These are phyloP conservation scores for Vitis hybrid DNA, from an alignment of 177 flowering plant species.

Conservation along the genomic window DNA sequence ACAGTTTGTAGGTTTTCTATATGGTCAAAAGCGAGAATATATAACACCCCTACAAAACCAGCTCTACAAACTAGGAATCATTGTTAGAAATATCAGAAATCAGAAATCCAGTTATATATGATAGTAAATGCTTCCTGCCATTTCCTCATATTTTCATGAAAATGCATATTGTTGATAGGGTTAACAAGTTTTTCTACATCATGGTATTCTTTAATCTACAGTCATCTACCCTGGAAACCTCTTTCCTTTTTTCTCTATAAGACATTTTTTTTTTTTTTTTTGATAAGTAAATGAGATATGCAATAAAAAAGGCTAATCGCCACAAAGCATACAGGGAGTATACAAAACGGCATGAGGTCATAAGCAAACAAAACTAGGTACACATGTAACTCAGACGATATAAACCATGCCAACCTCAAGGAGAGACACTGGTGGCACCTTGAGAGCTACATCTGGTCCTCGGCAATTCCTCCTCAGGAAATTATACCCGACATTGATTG, in stretches of 20 bases:
- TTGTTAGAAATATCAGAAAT: too few species aligned
- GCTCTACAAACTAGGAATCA: too few species aligned
- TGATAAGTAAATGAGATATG: too few species aligned
- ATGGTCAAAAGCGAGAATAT: too few species aligned
- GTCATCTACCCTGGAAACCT: not conserved
- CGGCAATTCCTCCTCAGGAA: conserved; percentile 83
- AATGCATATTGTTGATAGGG: not conserved
- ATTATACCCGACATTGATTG: conserved; percentile 69
- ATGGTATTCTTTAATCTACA: conserved; percentile 4
- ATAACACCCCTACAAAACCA: too few species aligned
- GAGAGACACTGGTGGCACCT: conserved; percentile 80
- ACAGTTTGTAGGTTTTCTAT: too few species aligned
- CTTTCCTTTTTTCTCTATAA: not conserved
- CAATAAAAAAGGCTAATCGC: too few species aligned
- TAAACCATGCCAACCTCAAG: conserved; percentile 98
- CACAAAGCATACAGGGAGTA: too few species aligned
- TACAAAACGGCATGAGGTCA: too few species aligned
- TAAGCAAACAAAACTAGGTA: conserved; percentile 7
- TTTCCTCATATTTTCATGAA: not conserved
- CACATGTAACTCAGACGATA: conserved; percentile 40
- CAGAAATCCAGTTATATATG: not conserved
- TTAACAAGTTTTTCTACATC: not conserved
- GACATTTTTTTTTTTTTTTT: too few species aligned
- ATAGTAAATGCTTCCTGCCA: not conserved
- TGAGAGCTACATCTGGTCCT: conserved; percentile 83